Evolutionary conservation across 176 grass and related monocot genomes (phyloP).

Genomic region (Aegilops sharonensis): DNA sequence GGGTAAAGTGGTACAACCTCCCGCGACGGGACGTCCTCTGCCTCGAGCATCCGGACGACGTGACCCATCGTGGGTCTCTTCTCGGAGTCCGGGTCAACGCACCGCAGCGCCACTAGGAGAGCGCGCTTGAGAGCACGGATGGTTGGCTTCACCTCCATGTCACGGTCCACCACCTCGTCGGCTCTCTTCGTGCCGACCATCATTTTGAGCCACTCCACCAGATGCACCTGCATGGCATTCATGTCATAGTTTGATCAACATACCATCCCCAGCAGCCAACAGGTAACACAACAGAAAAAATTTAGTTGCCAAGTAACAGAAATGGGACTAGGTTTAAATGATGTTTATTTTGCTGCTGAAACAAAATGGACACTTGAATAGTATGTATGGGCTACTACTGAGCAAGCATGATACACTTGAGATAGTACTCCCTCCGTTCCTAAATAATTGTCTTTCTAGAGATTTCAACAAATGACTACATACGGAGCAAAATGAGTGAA

Average conservation of each 20-base stretch:
- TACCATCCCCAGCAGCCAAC: background rate
- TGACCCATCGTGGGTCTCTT: conserved; percentile 73
- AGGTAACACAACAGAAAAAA: no score
- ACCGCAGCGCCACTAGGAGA: conserved; percentile 62
- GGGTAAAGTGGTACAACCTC: conserved; percentile 36
- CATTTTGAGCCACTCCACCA: conserved; percentile 79
- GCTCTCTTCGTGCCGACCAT: conserved; percentile 60
- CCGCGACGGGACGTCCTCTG: conserved; percentile 55
- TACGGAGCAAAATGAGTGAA: no score
- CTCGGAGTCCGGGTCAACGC: conserved; percentile 64
- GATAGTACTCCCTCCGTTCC: no score
- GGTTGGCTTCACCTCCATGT: conserved; percentile 59
- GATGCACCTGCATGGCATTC: conserved; percentile 49
- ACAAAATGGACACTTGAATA: background rate
- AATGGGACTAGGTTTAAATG: background rate
- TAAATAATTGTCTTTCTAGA: no score
- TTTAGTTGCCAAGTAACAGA: no score
- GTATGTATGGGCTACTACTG: background rate
- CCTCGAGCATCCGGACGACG: conserved; percentile 70
- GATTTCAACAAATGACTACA: no score
- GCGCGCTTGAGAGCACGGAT: conserved; percentile 62
- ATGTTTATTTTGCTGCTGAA: background rate
- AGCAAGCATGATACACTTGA: background rate
- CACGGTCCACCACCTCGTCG: conserved; percentile 65
- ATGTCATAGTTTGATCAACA: background rate